Percentiles rank a stretch among this genome's conserved stretches.
These are phyloP conservation scores for Xylaria telfairii DNA, from an alignment of 495 filamentous ascomycete species.

Conservation along the genomic window DNA sequence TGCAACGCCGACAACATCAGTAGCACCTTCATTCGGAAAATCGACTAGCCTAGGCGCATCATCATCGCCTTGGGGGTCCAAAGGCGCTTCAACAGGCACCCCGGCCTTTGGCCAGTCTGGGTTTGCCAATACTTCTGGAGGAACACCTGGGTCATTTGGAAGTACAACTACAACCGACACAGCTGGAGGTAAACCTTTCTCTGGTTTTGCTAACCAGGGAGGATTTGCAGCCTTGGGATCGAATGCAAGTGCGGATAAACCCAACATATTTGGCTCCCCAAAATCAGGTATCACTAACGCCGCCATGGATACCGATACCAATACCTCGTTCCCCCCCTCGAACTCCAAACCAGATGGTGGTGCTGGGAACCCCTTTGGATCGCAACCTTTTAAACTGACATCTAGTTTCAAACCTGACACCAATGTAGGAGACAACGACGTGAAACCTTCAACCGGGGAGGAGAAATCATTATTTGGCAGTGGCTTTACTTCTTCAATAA, in stretches of 20 bases:
- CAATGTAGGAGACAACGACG: slow-evolving; percentile 64
- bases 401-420: slow-evolving; percentile 83
- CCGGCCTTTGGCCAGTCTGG: slow-evolving; percentile 51
- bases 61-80: slow-evolving; percentile 51
- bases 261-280: slow-evolving; percentile 59
- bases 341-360: slow-evolving; percentile 49
- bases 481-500: slow-evolving; percentile 60
- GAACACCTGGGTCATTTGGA: slow-evolving; percentile 40
- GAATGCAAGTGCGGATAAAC: slow-evolving; percentile 37
- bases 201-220: slow-evolving; percentile 62
- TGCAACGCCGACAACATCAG: slow-evolving; percentile 37
- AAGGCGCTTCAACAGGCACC: slow-evolving; percentile 33
- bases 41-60: slow-evolving; percentile 46
- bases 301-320: slow-evolving; percentile 48
- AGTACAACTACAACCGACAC: slow-evolving; percentile 27
- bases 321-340: slow-evolving; percentile 47
- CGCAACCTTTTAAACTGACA: slow-evolving; percentile 71
- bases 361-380: slow-evolving; percentile 57
- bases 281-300: slow-evolving; percentile 45
- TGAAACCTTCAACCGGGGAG: slow-evolving; percentile 46
- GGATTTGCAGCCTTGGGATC: slow-evolving; percentile 59
- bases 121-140: slow-evolving; percentile 33
- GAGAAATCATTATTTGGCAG: slow-evolving; percentile 61
- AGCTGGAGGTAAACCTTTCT: slow-evolving; percentile 57
- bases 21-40: slow-evolving; percentile 63